Base-by-base conservation (phyloP, 2,329 filamentous ascomycete genomes). In the Cladosporium sp. region DNA sequence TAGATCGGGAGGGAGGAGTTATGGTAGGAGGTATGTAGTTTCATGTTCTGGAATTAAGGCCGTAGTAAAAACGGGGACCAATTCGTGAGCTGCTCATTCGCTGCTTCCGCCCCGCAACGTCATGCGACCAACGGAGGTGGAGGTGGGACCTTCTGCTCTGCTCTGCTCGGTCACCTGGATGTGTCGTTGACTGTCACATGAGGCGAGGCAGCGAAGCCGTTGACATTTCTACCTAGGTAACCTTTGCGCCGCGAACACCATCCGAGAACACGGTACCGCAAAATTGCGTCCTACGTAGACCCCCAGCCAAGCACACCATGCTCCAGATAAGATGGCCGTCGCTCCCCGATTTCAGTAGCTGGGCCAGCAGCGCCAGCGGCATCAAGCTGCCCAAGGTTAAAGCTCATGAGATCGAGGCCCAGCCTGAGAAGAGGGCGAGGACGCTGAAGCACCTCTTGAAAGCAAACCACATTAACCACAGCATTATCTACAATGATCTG, bases 401-500 rank as follows among this genome's bases (percentile, higher is more conserved):
- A 69, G 83, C 92, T 65, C 88, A 96, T 78, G 86, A 91, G 76
- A 85, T 97, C 72, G 94, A 98, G 79, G 90, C 89, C 5, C 84
- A 88, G 57, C 85, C 88, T 10, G 92, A 96, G 75, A 94, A 92
- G 77, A 84, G 91, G 65, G 88, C 90, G 21, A 85, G 94, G 67
- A 91, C 91, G 23, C 83, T 99, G 67, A 97, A 96, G 80, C 93
- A 98, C 79, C 83, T 99, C 16, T 78, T 99, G 67, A 92, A 91
- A 77, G 89, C 93, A 61, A 98, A 98, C 76, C 95, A 99, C 80
- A 89, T 89, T 70, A 97, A 95, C 76, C 87, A 96, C 78, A 88
- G 92, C 34, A 89, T 98, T 70, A 80, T 97, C 63, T 95, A 91
- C 77, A 88, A 93, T 76, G 77, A 90, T 62, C 81, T 90, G 5